phyloP scores from a whole-genome alignment of 225 moss, liverwort and hornwort genomes.

The Lunularia cruciata region DNA sequence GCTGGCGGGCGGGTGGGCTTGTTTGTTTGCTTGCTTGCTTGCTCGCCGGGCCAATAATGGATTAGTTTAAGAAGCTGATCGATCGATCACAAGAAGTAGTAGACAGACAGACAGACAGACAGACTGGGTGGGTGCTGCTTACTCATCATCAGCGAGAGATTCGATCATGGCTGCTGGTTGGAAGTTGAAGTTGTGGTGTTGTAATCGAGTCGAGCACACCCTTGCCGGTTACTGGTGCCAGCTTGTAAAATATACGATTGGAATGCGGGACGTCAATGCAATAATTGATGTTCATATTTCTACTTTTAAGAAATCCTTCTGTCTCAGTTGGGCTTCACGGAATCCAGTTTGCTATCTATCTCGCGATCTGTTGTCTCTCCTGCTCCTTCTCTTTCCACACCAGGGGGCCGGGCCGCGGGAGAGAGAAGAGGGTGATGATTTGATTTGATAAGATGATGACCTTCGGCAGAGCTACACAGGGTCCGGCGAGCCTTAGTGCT shows the following conservation, averaged over 20 bases:
- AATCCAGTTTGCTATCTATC: no score
- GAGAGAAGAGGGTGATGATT: background rate
- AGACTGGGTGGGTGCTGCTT: conserved; percentile 8
- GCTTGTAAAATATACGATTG: conserved; percentile 43
- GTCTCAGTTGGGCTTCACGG: conserved; percentile 14
- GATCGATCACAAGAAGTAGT: conserved; percentile 25
- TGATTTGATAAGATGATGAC: no score
- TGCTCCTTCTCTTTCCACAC: no score
- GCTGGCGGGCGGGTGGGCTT: background rate
- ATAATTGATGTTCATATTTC: conserved; percentile 39
- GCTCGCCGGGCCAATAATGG: conserved; percentile 17
- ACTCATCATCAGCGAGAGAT: conserved; percentile 9
- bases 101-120: no score
- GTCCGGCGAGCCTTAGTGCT: background rate
- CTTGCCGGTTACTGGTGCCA: conserved; percentile 19
- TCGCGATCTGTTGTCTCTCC: no score
- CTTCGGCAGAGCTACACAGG: conserved; percentile 6
- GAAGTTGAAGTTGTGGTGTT: conserved; percentile 9
- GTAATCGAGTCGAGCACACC: background rate
- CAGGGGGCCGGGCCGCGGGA: no score
- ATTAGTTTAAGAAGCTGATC: conserved; percentile 26
- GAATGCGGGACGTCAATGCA: conserved; percentile 40
- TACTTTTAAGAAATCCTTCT: conserved; percentile 20
- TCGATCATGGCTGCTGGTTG: conserved; percentile 7
- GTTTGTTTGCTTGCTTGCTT: background rate